A percentile compares a stretch with the other conserved stretches of the same genome.
Evolutionary conservation across 257 asterid species (phyloP).

Genomic region (Solanum boliviense): DNA sequence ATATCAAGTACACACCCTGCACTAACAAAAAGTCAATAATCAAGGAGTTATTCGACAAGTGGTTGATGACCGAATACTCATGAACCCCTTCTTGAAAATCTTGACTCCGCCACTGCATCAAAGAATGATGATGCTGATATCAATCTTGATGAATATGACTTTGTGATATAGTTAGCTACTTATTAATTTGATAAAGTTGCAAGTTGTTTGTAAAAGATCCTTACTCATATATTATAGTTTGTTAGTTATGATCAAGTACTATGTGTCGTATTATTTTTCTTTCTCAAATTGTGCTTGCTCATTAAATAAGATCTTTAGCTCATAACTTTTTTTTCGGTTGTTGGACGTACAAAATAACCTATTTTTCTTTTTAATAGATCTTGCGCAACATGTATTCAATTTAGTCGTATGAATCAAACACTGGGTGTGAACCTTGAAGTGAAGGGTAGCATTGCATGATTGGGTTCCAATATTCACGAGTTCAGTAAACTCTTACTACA

Average conservation of each 20-base stretch:
- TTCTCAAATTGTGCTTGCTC: neutral
- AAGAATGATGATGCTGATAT: neutral
- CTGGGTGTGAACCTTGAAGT: neutral
- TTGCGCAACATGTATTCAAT: too few species aligned
- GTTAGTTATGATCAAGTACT: neutral
- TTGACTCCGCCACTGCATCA: neutral
- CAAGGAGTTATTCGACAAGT: too few species aligned
- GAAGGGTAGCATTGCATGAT: neutral
- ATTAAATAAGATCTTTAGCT: neutral
- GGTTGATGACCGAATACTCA: neutral
- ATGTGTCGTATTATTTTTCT: neutral
- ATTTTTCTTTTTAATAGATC: too few species aligned
- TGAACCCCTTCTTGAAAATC: too few species aligned
- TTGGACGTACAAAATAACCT: neutral
- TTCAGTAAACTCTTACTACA: too few species aligned
- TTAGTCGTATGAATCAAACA: neutral
- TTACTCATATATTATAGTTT: neutral
- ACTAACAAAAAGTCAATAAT: neutral
- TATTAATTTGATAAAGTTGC: neutral
- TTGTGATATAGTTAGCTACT: neutral
- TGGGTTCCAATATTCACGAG: too few species aligned
- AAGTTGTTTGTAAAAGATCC: neutral
- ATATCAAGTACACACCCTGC: neutral
- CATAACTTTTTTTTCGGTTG: neutral
- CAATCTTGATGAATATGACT: neutral